Evolutionary conservation across 345 rosid species (phyloP).

Genomic region (Lepidium aucheri): DNA sequence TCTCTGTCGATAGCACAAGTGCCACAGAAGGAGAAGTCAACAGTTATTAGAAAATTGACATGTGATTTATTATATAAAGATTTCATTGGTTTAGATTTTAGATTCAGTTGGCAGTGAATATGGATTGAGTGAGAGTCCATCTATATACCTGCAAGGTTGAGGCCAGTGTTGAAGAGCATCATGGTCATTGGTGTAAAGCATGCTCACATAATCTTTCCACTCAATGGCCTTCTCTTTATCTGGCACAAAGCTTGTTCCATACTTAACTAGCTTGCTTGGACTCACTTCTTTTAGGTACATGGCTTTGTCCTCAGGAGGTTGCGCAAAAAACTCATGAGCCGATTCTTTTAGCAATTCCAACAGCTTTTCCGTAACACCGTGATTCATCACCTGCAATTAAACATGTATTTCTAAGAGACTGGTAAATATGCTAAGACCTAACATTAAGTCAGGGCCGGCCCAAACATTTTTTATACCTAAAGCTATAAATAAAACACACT

Average conservation of each 20-base stretch:
- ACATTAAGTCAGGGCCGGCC: too few species aligned
- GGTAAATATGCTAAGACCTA: too few species aligned
- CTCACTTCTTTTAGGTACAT: constrained; percentile 35
- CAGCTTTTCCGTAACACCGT: constrained; percentile 41
- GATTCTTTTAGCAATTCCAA: constrained; percentile 37
- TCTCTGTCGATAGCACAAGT: constrained; percentile 26
- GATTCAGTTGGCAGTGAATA: background rate
- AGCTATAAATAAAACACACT: too few species aligned
- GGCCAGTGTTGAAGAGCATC: constrained; percentile 57
- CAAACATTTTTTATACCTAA: too few species aligned
- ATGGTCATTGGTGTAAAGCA: constrained; percentile 40
- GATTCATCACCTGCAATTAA: constrained; percentile 41
- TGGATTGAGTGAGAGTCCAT: background rate
- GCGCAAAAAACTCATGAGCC: constrained; percentile 39
- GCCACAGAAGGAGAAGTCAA: too few species aligned
- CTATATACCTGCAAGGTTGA: constrained; percentile 33
- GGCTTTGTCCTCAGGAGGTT: constrained; percentile 36
- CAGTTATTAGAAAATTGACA: too few species aligned
- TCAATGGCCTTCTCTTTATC: constrained; percentile 54
- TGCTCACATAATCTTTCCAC: constrained; percentile 58
- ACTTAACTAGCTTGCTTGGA: constrained; percentile 44
- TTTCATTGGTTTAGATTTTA: too few species aligned
- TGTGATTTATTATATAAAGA: too few species aligned
- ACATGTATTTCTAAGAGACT: background rate
- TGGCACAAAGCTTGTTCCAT: constrained; percentile 49